These are phyloP conservation scores for Acanthamoeba lenticulata DNA, from an alignment of 208 protist species.

Conservation along the genomic window DNA sequence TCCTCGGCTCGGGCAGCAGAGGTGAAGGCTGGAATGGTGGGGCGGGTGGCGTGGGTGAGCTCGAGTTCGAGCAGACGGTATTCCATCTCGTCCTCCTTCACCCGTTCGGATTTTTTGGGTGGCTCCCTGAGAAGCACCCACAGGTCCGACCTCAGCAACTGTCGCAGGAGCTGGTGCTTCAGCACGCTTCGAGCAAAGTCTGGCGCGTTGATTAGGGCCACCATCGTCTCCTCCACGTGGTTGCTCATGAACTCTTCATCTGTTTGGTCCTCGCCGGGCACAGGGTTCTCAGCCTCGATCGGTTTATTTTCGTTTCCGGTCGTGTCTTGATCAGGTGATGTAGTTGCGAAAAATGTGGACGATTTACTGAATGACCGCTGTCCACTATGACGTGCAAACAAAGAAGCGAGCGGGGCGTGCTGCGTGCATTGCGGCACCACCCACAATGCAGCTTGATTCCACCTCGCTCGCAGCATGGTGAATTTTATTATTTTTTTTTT, in stretches of 20 bases:
- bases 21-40: not conserved
- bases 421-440: no score
- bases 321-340: no score
- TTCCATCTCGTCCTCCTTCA: not conserved
- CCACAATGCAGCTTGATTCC: no score
- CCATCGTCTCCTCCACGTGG: not conserved
- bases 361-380: no score
- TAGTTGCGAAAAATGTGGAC: no score
- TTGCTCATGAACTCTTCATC: constrained; percentile 13
- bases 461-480: no score
- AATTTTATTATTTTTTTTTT: no score
- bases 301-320: not conserved
- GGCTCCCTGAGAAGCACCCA: constrained; percentile 1
- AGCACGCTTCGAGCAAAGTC: not conserved
- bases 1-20: constrained; percentile 22
- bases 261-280: not conserved
- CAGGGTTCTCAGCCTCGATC: not conserved
- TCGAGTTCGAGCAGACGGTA: constrained; percentile 34
- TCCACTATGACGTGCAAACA: no score
- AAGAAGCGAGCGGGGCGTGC: no score
- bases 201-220: not conserved
- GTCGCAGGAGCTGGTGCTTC: not conserved
- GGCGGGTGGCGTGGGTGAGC: not conserved
- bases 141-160: not conserved
- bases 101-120: not conserved